Conservation (phyloP, 2,329 filamentous ascomycete species). For the Trichoderma gracile region DNA sequence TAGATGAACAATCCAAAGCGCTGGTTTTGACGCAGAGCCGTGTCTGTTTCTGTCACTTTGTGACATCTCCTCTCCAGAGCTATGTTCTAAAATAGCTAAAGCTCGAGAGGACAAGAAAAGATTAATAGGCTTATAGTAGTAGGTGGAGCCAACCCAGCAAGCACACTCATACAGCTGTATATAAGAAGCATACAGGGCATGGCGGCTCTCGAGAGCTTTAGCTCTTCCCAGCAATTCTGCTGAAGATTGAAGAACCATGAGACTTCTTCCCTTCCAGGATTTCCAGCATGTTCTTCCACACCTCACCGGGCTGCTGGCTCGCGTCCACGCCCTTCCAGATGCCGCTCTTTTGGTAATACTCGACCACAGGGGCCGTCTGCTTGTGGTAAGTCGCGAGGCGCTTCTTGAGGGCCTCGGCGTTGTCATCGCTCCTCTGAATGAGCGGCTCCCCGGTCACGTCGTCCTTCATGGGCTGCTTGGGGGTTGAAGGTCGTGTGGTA, state of each 20-base stretch:
- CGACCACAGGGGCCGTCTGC: conserved; percentile 89
- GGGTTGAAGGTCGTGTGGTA: conserved; percentile 99
- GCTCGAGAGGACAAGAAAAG: background rate
- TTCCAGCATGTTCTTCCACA: conserved; percentile 89
- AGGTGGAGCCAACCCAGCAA: conserved; percentile 1
- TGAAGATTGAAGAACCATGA: conserved; percentile 45
- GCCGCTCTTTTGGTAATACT: conserved; percentile 95
- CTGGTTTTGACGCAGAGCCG: too few species aligned
- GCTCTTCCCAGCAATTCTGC: conserved; percentile 37
- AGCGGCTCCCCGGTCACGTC: conserved; percentile 95
- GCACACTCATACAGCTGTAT: conserved; percentile 2
- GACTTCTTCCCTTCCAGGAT: conserved; percentile 68
- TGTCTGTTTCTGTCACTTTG: background rate
- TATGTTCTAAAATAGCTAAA: conserved; percentile 14
- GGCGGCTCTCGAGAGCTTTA: conserved; percentile 28
- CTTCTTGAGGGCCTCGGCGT: conserved; percentile 94
- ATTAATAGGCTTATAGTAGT: conserved; percentile 15
- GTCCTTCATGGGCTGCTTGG: conserved; percentile 90
- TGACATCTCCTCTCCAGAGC: background rate
- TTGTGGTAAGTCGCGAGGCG: conserved; percentile 88
- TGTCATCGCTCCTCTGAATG: conserved; percentile 95
- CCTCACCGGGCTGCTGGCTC: conserved; percentile 90
- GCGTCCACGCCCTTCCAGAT: conserved; percentile 97
- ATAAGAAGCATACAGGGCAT: background rate
- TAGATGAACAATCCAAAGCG: too few species aligned